phyloP scores from a whole-genome alignment of 129 eudicot genomes.

The Lonicera japonica region DNA sequence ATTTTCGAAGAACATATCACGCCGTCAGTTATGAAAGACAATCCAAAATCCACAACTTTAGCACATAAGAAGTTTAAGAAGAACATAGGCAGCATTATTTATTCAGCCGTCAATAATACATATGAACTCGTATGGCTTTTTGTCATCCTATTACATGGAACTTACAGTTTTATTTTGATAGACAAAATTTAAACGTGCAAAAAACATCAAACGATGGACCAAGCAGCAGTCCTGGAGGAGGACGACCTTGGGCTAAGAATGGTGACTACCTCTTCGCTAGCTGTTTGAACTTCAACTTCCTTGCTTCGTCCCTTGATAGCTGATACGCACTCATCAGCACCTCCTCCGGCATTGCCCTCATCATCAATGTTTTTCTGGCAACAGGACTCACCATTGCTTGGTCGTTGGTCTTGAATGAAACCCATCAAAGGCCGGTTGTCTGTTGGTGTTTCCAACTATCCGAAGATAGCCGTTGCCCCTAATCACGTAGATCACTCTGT shows the following conservation, averaged over 20 bases:
- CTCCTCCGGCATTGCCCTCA: constrained; percentile 43
- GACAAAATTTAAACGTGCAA: neutral
- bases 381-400: constrained; percentile 28
- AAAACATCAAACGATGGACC: neutral
- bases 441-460: constrained; percentile 13
- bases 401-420: constrained; percentile 44
- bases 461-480: constrained; percentile 15
- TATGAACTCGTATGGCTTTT: neutral
- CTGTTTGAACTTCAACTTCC: constrained; percentile 35
- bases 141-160: neutral
- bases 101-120: neutral
- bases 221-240: neutral
- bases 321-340: constrained; percentile 29
- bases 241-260: constrained; percentile 18
- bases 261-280: constrained; percentile 25
- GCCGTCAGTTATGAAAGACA: no score
- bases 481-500: constrained; percentile 15
- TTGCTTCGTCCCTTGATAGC: constrained; percentile 48
- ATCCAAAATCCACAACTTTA: no score
- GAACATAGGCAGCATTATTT: neutral
- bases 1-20: no score
- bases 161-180: constrained; percentile 10
- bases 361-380: constrained; percentile 30
- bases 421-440: constrained; percentile 22
- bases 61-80: no score